A percentile compares a stretch with the other conserved stretches of the same genome.
These are phyloP conservation scores for Phytophthora pisi DNA, from an alignment of 352 stramenopile species.

Conservation along the genomic window DNA sequence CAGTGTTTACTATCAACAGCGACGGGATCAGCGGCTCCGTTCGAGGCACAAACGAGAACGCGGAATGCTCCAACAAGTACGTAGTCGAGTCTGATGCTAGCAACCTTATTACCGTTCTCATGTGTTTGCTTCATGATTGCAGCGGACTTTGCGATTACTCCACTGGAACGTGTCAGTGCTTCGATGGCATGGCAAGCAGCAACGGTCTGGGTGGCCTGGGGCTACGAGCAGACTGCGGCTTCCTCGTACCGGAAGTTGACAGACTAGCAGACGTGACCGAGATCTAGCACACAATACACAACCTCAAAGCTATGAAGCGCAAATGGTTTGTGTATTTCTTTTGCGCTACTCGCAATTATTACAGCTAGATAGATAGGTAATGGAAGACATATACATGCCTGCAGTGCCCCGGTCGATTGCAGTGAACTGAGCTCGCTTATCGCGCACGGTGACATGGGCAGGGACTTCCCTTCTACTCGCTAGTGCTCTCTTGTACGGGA, in stretches of 20 bases:
- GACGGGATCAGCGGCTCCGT: slow-evolving; percentile 58
- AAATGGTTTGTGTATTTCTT: slow-evolving; percentile 36
- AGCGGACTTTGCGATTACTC: slow-evolving; percentile 69
- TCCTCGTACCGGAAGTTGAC: slow-evolving; percentile 47
- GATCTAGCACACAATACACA: slow-evolving; percentile 9
- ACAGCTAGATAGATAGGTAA: slow-evolving; percentile 45
- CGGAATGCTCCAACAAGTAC: slow-evolving; percentile 79
- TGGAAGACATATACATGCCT: slow-evolving; percentile 38
- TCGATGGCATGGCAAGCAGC: slow-evolving; percentile 75
- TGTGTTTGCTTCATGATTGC: slow-evolving; percentile 3
- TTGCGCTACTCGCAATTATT: slow-evolving; percentile 43
- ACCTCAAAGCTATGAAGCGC: slow-evolving; percentile 2
- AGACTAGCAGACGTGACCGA: slow-evolving; percentile 39
- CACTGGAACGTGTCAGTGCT: slow-evolving; percentile 62
- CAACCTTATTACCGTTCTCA: neutral
- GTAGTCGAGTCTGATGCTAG: slow-evolving; percentile 10
- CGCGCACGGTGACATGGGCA: slow-evolving; percentile 20
- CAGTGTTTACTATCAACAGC: slow-evolving; percentile 58
- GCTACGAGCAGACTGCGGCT: slow-evolving; percentile 69
- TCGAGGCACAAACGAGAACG: slow-evolving; percentile 70
- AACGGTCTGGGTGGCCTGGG: slow-evolving; percentile 54
- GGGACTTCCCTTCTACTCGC: slow-evolving; percentile 33
- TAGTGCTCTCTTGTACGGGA: slow-evolving; percentile 26
- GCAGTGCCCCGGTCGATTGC: slow-evolving; percentile 7
- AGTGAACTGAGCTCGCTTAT: slow-evolving; percentile 12